Evolutionary conservation across 225 moss, liverwort and hornwort species (phyloP).

Genomic region (Marchantia polymorpha): DNA sequence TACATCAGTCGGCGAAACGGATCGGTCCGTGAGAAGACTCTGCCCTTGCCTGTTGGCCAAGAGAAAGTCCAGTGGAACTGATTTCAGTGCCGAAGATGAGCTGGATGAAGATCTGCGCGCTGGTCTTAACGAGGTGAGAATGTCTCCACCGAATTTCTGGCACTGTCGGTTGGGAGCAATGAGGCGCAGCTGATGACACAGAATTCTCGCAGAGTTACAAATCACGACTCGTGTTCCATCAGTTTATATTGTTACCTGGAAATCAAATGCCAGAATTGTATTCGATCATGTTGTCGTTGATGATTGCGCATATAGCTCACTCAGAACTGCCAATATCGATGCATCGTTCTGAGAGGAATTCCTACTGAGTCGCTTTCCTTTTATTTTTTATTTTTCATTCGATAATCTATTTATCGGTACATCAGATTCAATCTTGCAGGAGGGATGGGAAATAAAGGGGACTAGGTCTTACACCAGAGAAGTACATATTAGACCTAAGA

Average conservation of each 20-base stretch:
- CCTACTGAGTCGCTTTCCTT: background rate
- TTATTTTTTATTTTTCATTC: too few species aligned
- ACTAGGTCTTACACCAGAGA: background rate
- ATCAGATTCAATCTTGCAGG: background rate
- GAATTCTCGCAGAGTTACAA: background rate
- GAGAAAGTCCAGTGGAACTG: slow-evolving; percentile 34
- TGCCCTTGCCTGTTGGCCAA: slow-evolving; percentile 32
- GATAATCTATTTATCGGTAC: background rate
- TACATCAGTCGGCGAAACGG: background rate
- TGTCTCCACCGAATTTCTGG: too few species aligned
- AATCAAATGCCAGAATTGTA: background rate
- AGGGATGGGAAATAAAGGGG: background rate
- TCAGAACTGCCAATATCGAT: too few species aligned
- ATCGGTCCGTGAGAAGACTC: background rate
- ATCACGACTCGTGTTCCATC: background rate
- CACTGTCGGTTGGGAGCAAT: background rate
- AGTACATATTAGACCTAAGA: too few species aligned
- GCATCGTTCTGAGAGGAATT: background rate
- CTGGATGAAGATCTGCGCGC: slow-evolving; percentile 54
- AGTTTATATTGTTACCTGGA: background rate
- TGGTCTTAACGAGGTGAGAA: slow-evolving; percentile 57
- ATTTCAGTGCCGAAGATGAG: slow-evolving; percentile 28
- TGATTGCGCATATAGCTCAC: background rate
- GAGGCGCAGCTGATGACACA: background rate
- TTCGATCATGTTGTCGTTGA: background rate